These are phyloP conservation scores for Lippia alba DNA, from an alignment of 305 asterid genomes.

Conservation along the genomic window DNA sequence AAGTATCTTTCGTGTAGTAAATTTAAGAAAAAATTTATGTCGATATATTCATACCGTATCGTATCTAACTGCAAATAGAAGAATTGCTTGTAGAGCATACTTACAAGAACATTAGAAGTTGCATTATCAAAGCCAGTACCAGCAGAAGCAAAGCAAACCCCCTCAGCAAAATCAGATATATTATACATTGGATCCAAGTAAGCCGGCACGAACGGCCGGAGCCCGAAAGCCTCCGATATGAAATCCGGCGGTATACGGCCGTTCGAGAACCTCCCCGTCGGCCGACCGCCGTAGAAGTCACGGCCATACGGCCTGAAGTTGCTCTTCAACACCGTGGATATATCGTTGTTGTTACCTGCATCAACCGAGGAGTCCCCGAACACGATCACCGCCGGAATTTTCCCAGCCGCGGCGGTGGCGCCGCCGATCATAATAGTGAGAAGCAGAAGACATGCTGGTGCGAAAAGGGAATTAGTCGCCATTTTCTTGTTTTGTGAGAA, in stretches of 20 bases:
- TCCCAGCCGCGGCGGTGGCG: not conserved
- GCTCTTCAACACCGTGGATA: conserved; percentile 77
- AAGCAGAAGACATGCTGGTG: conserved; percentile 29
- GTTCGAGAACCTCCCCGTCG: conserved; percentile 89
- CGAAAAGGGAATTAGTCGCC: conserved; percentile 4
- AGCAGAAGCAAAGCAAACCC: conserved; percentile 94
- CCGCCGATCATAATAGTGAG: conserved; percentile 1
- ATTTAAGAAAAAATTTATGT: too few relatives aligned
- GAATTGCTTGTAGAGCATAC: conserved; percentile 23
- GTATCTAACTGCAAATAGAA: not conserved
- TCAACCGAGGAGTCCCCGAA: conserved; percentile 96
- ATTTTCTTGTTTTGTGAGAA: not conserved
- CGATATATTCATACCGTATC: not conserved
- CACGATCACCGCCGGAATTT: conserved; percentile 85
- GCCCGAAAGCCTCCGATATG: conserved; percentile 78
- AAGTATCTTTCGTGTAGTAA: too few relatives aligned
- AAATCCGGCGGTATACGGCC: conserved; percentile 92
- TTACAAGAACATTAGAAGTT: conserved; percentile 82
- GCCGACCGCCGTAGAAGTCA: conserved; percentile 68
- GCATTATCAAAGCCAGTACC: conserved; percentile 86
- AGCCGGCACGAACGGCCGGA: conserved; percentile 87
- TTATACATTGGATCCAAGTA: conserved; percentile 69
- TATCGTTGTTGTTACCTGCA: conserved; percentile 87
- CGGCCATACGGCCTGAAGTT: conserved; percentile 93
- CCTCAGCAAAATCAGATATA: conserved; percentile 72